Base-by-base conservation (phyloP, 805 yeast species). In the Metschnikowia drakensbergensis region DNA sequence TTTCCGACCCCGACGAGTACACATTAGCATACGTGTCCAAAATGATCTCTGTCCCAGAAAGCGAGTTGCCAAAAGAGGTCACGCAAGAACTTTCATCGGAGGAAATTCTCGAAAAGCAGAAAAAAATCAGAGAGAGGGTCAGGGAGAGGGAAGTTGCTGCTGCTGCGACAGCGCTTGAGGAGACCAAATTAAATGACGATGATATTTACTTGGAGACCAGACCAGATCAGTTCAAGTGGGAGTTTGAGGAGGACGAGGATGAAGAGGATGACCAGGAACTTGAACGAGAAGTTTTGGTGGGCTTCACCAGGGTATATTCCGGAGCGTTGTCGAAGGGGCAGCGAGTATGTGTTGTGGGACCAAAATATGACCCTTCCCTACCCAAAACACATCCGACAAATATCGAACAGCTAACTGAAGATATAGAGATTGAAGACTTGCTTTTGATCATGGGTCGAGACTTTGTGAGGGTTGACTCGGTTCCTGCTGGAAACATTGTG, bases 401-500 rank as follows among this genome's bases (percentile, higher is more conserved):
- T 35, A 83, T 83, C 13, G 70, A 65, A 7, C 83, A 83, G 55
- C 78, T 84, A 51, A 69, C 76, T 28, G 70, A 79, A 28, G 77
- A 75, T 5, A 79, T 86, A 1, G 80, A 75, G 10, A 76, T 94
- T 33, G 77, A 86, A 5, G 86, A 84, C 37, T 68, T 94, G 35
- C 91, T 81, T 59, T 68, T 94, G 47, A 73, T 94, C 47, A 94
- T 94, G 98, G 99, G 99, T 17, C 75, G 92, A 54, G 97, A 94
- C 51, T 69, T 92, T 32, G 81, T 90, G 2, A 76, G 91, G 3
- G 72, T 94, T 53, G 78, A 84, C 37, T 76, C 76, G 13, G 96
- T 92, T 4, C 96, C 96, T 2, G 92, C 97, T 1, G 99, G 99
- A 30, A 89, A 87, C 57, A 89, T 94, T 52, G 95, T 88, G 5